These are phyloP conservation scores for Serendipita vermifera DNA, from an alignment of 768 basidiomycete genomes.

Conservation along the genomic window DNA sequence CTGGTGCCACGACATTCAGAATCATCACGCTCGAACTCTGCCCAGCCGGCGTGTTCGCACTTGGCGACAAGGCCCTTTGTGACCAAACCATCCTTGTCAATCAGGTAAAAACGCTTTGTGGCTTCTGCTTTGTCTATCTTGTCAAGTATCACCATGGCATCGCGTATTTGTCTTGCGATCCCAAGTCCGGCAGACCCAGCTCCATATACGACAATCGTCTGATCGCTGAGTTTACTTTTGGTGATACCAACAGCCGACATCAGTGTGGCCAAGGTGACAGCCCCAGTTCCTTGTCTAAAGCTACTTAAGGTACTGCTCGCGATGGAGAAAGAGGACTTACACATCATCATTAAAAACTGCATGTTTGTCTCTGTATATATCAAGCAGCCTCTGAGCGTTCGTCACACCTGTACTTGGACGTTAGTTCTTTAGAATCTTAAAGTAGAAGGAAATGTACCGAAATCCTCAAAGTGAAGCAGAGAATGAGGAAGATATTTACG, in stretches of 20 bases:
- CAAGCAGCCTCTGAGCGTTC: conserved; percentile 58
- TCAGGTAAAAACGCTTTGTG: conserved; percentile 51
- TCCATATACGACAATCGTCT: conserved; percentile 67
- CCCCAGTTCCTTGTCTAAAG: conserved; percentile 58
- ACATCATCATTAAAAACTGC: conserved; percentile 79
- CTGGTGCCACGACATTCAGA: conserved; percentile 33
- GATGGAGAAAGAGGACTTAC: conserved; percentile 24
- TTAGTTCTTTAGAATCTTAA: background rate
- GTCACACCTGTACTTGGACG: conserved; percentile 32
- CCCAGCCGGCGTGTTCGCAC: conserved; percentile 33
- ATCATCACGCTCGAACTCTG: conserved; percentile 44
- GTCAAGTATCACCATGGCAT: conserved; percentile 39
- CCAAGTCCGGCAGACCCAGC: conserved; percentile 76
- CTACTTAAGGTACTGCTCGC: background rate
- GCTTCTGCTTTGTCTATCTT: conserved; percentile 44
- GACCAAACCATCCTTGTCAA: conserved; percentile 56
- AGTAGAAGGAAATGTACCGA: conserved; percentile 25
- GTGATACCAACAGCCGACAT: conserved; percentile 60
- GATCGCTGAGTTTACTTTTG: conserved; percentile 49
- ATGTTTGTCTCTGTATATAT: conserved; percentile 48
- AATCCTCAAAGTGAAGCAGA: conserved; percentile 77
- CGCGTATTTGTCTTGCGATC: conserved; percentile 60
- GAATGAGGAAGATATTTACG: conserved; percentile 53
- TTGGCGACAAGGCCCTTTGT: conserved; percentile 34
- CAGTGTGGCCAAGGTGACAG: conserved; percentile 56